Percentiles rank a stretch among this genome's conserved stretches.
These are phyloP conservation scores for Perilla frutescens DNA, from an alignment of 257 asterid genomes.

Conservation along the genomic window DNA sequence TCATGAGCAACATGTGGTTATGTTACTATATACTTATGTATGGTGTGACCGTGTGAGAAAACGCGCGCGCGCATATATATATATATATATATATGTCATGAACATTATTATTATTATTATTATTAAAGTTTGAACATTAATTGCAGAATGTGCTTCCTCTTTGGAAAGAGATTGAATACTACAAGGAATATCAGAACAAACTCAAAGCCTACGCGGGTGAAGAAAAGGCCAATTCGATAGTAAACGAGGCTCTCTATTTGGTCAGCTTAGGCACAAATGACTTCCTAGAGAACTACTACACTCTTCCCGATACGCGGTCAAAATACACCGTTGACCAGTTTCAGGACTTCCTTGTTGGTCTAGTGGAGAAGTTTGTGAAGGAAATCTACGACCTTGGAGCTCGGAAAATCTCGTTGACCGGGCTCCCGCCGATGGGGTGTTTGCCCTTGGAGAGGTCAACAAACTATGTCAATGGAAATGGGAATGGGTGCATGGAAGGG, in stretches of 20 bases:
- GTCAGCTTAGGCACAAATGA: slow-evolving; percentile 94
- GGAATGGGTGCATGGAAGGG: slow-evolving; percentile 61
- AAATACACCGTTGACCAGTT: slow-evolving; percentile 67
- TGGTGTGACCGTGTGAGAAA: too few relatives aligned
- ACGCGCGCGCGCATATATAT: too few relatives aligned
- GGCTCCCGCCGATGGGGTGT: slow-evolving; percentile 87
- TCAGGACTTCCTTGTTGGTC: slow-evolving; percentile 50
- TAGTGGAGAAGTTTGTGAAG: slow-evolving; percentile 59
- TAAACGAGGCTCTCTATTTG: slow-evolving; percentile 64
- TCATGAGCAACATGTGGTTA: too few relatives aligned
- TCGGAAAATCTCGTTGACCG: slow-evolving; percentile 67
- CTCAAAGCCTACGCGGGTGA: slow-evolving; percentile 57
- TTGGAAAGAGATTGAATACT: slow-evolving; percentile 87
- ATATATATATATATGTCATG: too few relatives aligned
- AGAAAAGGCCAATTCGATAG: slow-evolving; percentile 47
- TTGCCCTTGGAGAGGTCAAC: slow-evolving; percentile 74
- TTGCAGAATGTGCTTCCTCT: slow-evolving; percentile 84
- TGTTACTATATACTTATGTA: neutral
- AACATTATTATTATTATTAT: neutral
- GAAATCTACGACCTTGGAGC: slow-evolving; percentile 69
- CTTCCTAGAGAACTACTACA: slow-evolving; percentile 86
- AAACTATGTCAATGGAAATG: slow-evolving; percentile 66
- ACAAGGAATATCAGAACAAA: slow-evolving; percentile 65
- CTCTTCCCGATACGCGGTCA: slow-evolving; percentile 53
- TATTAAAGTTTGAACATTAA: neutral